Conservation (phyloP, 2,329 filamentous ascomycete genomes). For the Orbilia oligospora region DNA sequence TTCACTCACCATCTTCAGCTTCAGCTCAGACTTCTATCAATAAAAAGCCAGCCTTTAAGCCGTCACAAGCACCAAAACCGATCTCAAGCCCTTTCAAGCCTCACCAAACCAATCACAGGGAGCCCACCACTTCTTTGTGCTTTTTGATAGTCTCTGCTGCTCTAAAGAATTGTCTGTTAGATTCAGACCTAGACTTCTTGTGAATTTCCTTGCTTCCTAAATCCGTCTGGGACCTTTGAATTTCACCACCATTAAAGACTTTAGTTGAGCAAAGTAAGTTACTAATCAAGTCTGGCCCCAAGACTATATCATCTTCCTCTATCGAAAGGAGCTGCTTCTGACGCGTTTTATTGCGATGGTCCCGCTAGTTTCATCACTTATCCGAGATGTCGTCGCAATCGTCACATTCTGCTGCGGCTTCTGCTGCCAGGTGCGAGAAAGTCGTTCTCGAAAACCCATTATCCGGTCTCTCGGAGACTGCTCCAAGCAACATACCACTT, state of each 20-base stretch:
- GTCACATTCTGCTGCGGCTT: not conserved
- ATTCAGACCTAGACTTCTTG: not conserved
- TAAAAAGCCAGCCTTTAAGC: not conserved
- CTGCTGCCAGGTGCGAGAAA: not conserved
- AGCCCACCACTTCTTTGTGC: too few relatives aligned
- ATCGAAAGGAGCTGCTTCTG: not conserved
- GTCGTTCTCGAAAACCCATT: not conserved
- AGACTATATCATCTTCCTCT: not conserved
- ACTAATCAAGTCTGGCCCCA: not conserved
- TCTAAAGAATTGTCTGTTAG: not conserved
- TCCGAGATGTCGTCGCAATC: slow-evolving; percentile 3
- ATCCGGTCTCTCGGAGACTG: not conserved
- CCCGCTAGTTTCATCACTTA: not conserved
- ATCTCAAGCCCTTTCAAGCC: too few relatives aligned
- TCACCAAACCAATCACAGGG: not conserved
- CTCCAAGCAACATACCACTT: not conserved
- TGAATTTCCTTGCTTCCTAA: not conserved
- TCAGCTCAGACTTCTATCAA: not conserved
- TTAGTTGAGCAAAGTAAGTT: not conserved
- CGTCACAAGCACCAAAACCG: not conserved
- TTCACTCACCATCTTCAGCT: not conserved
- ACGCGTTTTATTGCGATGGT: not conserved
- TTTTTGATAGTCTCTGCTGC: not conserved
- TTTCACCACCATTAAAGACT: too few relatives aligned
- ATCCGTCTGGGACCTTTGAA: not conserved